Conservation (phyloP, 148 eudicot species). For the Rhododendron kiyosumense region DNA sequence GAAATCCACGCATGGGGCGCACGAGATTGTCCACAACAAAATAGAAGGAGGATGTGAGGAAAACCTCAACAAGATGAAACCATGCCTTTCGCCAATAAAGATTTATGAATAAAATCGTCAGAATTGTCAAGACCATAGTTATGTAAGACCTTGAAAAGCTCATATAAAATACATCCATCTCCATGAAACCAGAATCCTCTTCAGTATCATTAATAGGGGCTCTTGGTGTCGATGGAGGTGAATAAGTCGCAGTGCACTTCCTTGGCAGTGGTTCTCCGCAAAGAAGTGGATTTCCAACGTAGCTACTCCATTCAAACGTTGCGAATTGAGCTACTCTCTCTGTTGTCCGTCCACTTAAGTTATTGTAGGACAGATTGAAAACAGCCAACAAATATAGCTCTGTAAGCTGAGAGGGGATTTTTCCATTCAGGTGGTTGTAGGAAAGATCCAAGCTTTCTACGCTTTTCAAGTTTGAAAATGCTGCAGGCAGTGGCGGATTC, state of each 20-base stretch:
- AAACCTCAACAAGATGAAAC: background rate
- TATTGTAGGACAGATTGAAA: background rate
- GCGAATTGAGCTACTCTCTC: background rate
- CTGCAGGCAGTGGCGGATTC: too few relatives aligned
- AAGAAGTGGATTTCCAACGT: background rate
- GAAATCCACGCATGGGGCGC: too few relatives aligned
- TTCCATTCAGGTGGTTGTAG: background rate
- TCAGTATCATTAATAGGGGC: background rate
- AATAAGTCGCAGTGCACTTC: background rate
- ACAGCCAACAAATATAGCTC: background rate
- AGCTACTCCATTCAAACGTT: background rate
- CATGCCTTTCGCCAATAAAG: background rate
- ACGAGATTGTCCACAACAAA: too few relatives aligned
- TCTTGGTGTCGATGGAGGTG: background rate
- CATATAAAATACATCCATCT: background rate
- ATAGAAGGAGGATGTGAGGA: background rate
- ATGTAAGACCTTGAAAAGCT: background rate
- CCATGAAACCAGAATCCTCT: background rate
- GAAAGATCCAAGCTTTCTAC: background rate
- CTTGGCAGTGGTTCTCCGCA: background rate
- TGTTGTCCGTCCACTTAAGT: background rate
- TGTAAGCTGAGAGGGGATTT: background rate
- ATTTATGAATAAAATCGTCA: background rate
- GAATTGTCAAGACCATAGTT: background rate
- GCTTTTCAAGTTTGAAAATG: background rate